These are phyloP conservation scores for Syzygium aqueum DNA, from an alignment of 345 rosid genomes.

Conservation along the genomic window DNA sequence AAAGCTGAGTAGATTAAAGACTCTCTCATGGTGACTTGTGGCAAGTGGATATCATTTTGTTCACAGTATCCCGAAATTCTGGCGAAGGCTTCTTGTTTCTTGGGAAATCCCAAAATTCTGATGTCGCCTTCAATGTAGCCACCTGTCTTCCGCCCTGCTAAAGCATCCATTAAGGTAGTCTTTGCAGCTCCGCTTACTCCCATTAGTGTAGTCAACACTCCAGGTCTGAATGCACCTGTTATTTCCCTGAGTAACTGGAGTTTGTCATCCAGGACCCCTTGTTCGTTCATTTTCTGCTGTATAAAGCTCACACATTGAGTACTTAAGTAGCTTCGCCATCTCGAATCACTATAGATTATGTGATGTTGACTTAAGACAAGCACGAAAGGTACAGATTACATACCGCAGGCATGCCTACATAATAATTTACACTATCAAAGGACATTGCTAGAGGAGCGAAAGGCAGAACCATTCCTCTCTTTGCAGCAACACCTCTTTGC, in stretches of 20 bases:
- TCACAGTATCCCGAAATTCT: slow-evolving; percentile 15
- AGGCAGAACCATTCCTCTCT: slow-evolving; percentile 54
- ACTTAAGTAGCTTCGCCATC: neutral
- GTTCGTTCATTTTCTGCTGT: slow-evolving; percentile 32
- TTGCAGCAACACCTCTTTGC: slow-evolving; percentile 23
- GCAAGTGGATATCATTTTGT: slow-evolving; percentile 15
- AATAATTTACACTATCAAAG: slow-evolving; percentile 37
- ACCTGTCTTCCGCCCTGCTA: slow-evolving; percentile 34
- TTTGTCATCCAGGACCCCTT: slow-evolving; percentile 27
- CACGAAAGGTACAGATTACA: neutral
- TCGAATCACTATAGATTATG: neutral
- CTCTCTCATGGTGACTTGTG: slow-evolving; percentile 11
- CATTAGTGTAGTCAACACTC: slow-evolving; percentile 34
- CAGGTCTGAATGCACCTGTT: slow-evolving; percentile 36
- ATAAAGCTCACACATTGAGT: neutral
- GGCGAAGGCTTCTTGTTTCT: slow-evolving; percentile 23
- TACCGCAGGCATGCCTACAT: slow-evolving; percentile 50
- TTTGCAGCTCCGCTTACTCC: slow-evolving; percentile 49
- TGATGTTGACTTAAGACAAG: neutral
- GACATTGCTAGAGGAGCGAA: slow-evolving; percentile 53
- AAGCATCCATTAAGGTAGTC: slow-evolving; percentile 39
- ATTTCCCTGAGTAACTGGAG: slow-evolving; percentile 27
- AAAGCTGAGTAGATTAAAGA: slow-evolving; percentile 15
- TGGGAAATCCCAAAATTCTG: slow-evolving; percentile 29
- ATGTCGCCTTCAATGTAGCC: slow-evolving; percentile 34